Conservation (phyloP, 164 flowering plant species). For the Echeveria elegans region DNA sequence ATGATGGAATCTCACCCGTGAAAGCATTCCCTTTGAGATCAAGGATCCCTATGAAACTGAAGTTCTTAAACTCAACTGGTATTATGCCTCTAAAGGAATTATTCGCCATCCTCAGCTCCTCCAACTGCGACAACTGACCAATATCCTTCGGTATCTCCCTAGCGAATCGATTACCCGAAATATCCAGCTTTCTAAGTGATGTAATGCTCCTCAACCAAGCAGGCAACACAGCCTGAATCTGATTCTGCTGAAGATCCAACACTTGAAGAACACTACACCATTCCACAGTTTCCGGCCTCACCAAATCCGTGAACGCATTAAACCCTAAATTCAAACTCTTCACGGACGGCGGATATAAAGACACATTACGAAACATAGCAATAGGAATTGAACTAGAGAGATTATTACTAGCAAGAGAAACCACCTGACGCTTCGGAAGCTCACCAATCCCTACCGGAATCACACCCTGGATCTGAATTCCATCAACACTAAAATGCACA, state of each 20-base stretch:
- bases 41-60: not conserved
- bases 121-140: constrained; percentile 31
- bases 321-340: constrained; percentile 49
- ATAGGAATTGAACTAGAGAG: constrained; percentile 48
- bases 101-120: constrained; percentile 49
- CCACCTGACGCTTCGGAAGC: constrained; percentile 18
- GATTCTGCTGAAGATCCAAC: constrained; percentile 55
- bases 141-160: constrained; percentile 38
- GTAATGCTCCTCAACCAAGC: constrained; percentile 39
- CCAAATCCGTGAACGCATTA: constrained; percentile 55
- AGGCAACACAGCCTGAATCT: constrained; percentile 48
- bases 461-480: constrained; percentile 19
- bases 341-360: constrained; percentile 16
- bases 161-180: constrained; percentile 42
- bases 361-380: constrained; percentile 40
- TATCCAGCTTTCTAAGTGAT: constrained; percentile 27
- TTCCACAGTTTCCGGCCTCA: constrained; percentile 21
- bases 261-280: constrained; percentile 38
- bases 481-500: constrained; percentile 24
- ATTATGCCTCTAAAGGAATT: not conserved
- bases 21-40: not conserved
- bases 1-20: not conserved
- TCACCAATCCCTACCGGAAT: constrained; percentile 23
- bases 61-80: not conserved
- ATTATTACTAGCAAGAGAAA: constrained; percentile 21